phyloP scores from a whole-genome alignment of 148 eudicot genomes.

The Vaccinium vitisidaea region DNA sequence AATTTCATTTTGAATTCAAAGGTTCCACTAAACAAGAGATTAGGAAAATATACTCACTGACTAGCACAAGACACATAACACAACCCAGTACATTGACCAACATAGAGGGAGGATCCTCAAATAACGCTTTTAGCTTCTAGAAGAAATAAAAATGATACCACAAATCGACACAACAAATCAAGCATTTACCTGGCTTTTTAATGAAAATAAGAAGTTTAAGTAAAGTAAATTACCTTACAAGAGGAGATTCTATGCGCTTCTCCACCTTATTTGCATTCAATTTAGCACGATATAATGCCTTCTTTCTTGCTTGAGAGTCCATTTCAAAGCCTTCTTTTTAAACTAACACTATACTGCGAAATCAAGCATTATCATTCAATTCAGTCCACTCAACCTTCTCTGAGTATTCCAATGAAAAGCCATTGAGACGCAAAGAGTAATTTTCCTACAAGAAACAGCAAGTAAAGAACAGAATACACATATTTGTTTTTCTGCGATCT shows the following conservation, averaged over 20 bases:
- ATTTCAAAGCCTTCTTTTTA: slow-evolving; percentile 25
- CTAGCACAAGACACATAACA: neutral
- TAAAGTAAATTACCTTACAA: slow-evolving; percentile 61
- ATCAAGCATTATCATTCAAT: neutral
- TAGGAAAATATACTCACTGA: neutral
- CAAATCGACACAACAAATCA: neutral
- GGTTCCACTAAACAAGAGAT: neutral
- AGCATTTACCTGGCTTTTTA: neutral
- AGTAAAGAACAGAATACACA: neutral
- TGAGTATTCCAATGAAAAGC: neutral
- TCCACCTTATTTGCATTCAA: slow-evolving; percentile 59
- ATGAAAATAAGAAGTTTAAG: neutral
- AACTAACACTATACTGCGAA: neutral
- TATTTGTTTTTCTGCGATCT: neutral
- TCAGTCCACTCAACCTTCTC: neutral
- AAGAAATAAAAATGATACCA: too few species aligned
- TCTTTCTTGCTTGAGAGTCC: slow-evolving; percentile 77
- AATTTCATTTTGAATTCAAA: too few species aligned
- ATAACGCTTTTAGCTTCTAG: neutral
- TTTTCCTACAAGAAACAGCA: neutral
- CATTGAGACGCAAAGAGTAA: neutral
- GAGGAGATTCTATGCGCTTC: slow-evolving; percentile 80
- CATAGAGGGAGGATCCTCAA: neutral
- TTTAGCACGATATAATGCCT: slow-evolving; percentile 72
- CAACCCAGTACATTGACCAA: neutral